Base-by-base conservation (phyloP, 768 basidiomycete species). In the Pholiota conissans region DNA sequence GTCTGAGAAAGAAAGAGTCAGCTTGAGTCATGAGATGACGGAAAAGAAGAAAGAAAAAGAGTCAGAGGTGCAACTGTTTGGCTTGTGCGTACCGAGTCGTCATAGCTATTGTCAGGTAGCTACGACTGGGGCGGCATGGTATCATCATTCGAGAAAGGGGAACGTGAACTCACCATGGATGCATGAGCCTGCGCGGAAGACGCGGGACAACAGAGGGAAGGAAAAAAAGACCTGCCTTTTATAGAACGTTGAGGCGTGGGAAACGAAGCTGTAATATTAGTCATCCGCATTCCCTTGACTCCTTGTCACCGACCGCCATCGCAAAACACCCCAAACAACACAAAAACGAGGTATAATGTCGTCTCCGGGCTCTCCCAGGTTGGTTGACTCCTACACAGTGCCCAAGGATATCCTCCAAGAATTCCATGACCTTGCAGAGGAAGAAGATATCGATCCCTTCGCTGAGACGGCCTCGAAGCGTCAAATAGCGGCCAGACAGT, bases 381-480 rank as follows among this genome's bases (percentile, higher is more conserved):
- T 93, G 57, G 82, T 95, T 61, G 92, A 95, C 81, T 92, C 91
- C 52, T 96, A 87, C 73, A 94, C 95, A 60, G 96, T 83, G 42
- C 93, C 95, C 11, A 95, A 92, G 76, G 95, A 98, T 58, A 80
- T 98, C 52, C 82, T 98, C 37, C 84, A 93, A 71, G 97, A 98
- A 74, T 97, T 98, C 62, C 90, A 89, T 27, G 88, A 94, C 56
- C 84, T 95, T 70, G 94, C 93, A 14, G 95, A 98, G 66, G 93
- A 95, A 68, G 96, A 98, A 67, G 83, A 95, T 73, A 73, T 91
- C 67, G 92, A 95, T 71, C 92, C 91, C 20, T 93, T 93, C 67
- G 92, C 91, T 50, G 94, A 95, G 76, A 95, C 93, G 11, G 91
- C 95, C 49, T 90, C 88, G 55, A 88, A 91, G 67, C 91, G 92